Base-by-base conservation (phyloP, 106 monocot genomes). In the Dactylorhiza incarnata region DNA sequence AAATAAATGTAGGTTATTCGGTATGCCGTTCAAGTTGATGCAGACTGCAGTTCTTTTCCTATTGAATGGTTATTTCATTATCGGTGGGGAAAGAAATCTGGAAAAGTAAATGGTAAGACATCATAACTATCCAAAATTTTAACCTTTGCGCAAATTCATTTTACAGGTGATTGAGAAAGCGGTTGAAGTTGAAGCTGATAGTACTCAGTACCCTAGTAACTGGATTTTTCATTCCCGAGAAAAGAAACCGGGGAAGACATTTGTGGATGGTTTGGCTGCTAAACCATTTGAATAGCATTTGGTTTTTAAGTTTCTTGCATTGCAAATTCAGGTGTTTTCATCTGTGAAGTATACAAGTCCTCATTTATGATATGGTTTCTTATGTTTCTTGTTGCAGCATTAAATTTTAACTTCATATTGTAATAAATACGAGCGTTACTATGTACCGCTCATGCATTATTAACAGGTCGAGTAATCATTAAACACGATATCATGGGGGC, bases 211-310 rank as follows among this genome's bases (percentile, higher is more conserved):
- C 79, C 91, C 97, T 79, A 84, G 82, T 79, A 77, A 85, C 77
- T 97, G 97, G 94, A 89, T 97, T 81, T 93, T 94, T 84, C 88
- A 91, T 84, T 94, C 77, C 13, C 93, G 93, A n/a, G 94, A 97
- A 78, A 87, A 86, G 91, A 95, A 95, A 75, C 82, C 88, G 72
- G 92, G 89, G 22, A 85, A 86, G 68, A 88, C 92, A 73, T 86
- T 85, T 82, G 88, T 95, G 45, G 90, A 92, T 78, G 95, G 95
- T 95, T 81, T 82, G 93, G 61, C 37, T 76, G 75, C 48, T 82
- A 59, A 70, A 80, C 50, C 54, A 59, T 29, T 72, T 72, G 23
- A 72, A 69, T 17, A 29, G 29, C 37, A 65, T 65, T 65, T 13
- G 5, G 9, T 65, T 65, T 65, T 29, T 29, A 65, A 8, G 29